Conservation (phyloP, 139 green algal species). For the Mychonastes homosphaera region DNA sequence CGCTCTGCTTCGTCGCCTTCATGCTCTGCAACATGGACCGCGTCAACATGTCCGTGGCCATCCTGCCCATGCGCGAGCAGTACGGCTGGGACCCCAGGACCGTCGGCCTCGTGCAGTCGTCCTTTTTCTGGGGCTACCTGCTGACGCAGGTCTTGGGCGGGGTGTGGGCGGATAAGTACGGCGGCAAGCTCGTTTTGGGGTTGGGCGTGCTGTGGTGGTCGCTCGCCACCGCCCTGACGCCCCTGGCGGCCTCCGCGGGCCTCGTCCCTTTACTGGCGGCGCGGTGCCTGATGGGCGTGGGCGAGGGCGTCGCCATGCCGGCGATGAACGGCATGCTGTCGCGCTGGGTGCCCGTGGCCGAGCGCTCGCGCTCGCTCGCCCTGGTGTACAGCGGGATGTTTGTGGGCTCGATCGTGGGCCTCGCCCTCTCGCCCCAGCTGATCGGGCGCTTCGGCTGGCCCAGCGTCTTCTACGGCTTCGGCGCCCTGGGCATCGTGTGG, state of each 20-base stretch:
- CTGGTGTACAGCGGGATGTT: conserved; percentile 97
- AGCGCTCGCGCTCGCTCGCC: conserved; percentile 79
- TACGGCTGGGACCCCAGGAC: conserved; percentile 74
- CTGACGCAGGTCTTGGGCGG: conserved; percentile 83
- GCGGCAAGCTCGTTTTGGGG: conserved; percentile 87
- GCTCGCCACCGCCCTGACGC: conserved; percentile 81
- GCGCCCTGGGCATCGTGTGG: conserved; percentile 69
- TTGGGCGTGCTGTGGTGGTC: conserved; percentile 93
- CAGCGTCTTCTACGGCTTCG: conserved; percentile 92
- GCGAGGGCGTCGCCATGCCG: conserved; percentile 96
- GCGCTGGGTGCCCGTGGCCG: conserved; percentile 75
- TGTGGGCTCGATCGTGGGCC: conserved; percentile 73
- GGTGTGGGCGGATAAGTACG: conserved; percentile 82
- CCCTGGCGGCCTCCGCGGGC: conserved; percentile 67
- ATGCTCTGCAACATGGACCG: conserved; percentile 92
- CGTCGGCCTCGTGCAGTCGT: conserved; percentile 89
- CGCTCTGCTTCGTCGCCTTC: conserved; percentile 86
- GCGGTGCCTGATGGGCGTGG: conserved; percentile 86
- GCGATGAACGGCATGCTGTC: conserved; percentile 97
- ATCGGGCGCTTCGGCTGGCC: conserved; percentile 73
- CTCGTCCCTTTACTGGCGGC: conserved; percentile 69
- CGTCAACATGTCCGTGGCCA: conserved; percentile 96
- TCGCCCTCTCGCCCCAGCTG: conserved; percentile 64
- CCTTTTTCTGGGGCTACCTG: conserved; percentile 96
- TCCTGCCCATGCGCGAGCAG: conserved; percentile 86